Conservation (phyloP, 2,329 filamentous ascomycete species). For the Pestalotiopsis sp. region DNA sequence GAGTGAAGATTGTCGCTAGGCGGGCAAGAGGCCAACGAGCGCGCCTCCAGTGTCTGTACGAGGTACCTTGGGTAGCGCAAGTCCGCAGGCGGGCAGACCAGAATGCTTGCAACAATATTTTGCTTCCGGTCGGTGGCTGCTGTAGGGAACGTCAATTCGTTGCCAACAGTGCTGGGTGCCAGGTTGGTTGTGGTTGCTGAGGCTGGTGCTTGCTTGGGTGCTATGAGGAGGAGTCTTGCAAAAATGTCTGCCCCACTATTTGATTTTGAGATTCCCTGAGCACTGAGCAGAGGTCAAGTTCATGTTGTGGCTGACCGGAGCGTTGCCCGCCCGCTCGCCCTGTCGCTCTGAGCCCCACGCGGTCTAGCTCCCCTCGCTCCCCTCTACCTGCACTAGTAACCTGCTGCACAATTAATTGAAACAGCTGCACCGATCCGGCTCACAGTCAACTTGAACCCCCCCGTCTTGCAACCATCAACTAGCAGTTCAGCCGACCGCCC, state of each 20-base stretch:
- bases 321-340: neutral
- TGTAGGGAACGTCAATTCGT: neutral
- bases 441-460: neutral
- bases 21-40: neutral
- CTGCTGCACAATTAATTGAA: constrained; percentile 10
- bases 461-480: neutral
- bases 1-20: neutral
- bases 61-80: too few species aligned
- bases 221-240: neutral
- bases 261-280: neutral
- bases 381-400: neutral
- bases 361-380: neutral
- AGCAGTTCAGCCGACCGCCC: neutral
- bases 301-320: neutral
- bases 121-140: neutral
- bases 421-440: neutral
- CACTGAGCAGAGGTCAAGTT: neutral
- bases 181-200: neutral
- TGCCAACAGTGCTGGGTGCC: neutral
- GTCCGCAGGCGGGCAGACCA: neutral
- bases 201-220: neutral
- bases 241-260: neutral
- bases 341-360: neutral
- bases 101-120: neutral
- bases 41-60: neutral